These are phyloP conservation scores for Domatiomyces catenatus DNA, from an alignment of 2,329 filamentous ascomycete genomes.

Conservation along the genomic window DNA sequence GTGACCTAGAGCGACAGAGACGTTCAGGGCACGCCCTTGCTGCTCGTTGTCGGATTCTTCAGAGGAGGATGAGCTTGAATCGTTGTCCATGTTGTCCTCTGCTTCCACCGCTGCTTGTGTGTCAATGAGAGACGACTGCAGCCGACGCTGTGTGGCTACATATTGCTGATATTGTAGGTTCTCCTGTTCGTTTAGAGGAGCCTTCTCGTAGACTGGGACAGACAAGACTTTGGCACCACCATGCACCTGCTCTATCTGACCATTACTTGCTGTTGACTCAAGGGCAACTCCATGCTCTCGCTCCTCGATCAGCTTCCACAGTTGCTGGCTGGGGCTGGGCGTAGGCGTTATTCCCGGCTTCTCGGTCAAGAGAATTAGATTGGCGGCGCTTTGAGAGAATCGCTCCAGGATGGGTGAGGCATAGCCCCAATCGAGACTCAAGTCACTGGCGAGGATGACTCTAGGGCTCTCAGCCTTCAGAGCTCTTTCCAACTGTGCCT, in stretches of 20 bases:
- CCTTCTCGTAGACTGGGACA: slow-evolving; percentile 45
- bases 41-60: slow-evolving; percentile 82
- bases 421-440: slow-evolving; percentile 86
- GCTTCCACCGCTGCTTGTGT: slow-evolving; percentile 34
- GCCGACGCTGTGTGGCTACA: slow-evolving; percentile 70
- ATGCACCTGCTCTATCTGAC: slow-evolving; percentile 51
- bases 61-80: slow-evolving; percentile 71
- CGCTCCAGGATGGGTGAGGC: slow-evolving; percentile 63
- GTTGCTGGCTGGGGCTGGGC: slow-evolving; percentile 41
- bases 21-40: slow-evolving; percentile 80
- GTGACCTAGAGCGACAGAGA: slow-evolving; percentile 71
- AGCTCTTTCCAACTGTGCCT: slow-evolving; percentile 61
- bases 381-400: slow-evolving; percentile 61
- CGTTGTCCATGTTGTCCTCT: slow-evolving; percentile 65
- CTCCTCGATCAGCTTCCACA: slow-evolving; percentile 71
- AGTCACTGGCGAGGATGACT: slow-evolving; percentile 84
- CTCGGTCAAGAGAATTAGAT: slow-evolving; percentile 78
- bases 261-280: slow-evolving; percentile 39
- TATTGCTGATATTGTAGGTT: slow-evolving; percentile 78
- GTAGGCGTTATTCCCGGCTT: slow-evolving; percentile 26
- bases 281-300: slow-evolving; percentile 47
- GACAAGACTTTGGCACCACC: slow-evolving; percentile 48
- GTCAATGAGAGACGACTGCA: slow-evolving; percentile 61
- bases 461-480: slow-evolving; percentile 37
- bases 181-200: slow-evolving; percentile 59